Percentiles rank a stretch among this genome's conserved stretches.
Conservation (phyloP, 169 alveolate genomes). For the Plasmodium berghei region DNA sequence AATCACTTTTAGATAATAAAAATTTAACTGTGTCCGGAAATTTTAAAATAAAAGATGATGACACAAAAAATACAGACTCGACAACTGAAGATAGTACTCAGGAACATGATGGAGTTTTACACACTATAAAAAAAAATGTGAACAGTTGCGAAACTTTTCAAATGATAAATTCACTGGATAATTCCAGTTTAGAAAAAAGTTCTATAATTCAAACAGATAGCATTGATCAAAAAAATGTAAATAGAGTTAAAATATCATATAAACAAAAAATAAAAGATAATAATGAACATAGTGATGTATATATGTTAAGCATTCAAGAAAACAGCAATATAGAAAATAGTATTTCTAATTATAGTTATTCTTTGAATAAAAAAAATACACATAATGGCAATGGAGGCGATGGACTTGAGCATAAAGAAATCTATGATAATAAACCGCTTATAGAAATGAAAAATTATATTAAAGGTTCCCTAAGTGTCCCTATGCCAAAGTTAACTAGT, state of each 20-base stretch:
- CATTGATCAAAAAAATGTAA: slow-evolving; percentile 1
- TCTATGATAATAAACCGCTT: not conserved
- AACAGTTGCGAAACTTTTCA: not conserved
- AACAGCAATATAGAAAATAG: not conserved
- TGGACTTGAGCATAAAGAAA: not conserved
- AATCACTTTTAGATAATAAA: not conserved
- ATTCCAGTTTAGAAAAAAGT: not conserved
- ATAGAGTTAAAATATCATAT: slow-evolving; percentile 24
- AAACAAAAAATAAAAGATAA: slow-evolving; percentile 1
- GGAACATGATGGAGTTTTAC: not conserved
- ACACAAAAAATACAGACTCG: not conserved
- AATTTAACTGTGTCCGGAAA: not conserved
- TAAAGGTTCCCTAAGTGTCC: slow-evolving; percentile 6
- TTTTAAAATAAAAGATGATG: slow-evolving; percentile 6
- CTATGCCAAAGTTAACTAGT: not conserved
- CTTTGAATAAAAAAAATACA: slow-evolving; percentile 18
- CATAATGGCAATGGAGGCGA: not conserved
- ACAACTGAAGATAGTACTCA: slow-evolving; percentile 5
- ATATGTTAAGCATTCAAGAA: not conserved
- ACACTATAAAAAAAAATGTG: slow-evolving; percentile 2
- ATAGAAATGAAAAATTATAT: not conserved
- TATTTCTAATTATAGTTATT: slow-evolving; percentile 11
- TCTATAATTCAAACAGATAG: slow-evolving; percentile 13
- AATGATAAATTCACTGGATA: slow-evolving; percentile 2
- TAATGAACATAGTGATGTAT: not conserved